These are phyloP conservation scores for Globisporangium irregulare DNA, from an alignment of 352 stramenopile genomes.

Conservation along the genomic window DNA sequence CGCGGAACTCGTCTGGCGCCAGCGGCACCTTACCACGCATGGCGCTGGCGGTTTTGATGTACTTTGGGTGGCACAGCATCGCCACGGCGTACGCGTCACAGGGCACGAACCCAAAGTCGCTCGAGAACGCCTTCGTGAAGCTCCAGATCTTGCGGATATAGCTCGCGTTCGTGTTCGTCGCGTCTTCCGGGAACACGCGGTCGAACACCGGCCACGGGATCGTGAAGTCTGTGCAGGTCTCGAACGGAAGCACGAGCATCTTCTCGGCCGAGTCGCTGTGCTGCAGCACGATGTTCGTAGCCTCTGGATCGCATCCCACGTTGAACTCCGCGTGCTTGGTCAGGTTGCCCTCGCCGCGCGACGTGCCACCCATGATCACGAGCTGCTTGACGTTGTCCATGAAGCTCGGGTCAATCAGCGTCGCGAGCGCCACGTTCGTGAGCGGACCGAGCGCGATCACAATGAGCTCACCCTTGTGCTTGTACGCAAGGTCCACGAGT, in stretches of 20 bases:
- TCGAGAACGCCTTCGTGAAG: slow-evolving; percentile 46
- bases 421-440: slow-evolving; percentile 77
- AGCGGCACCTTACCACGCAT: slow-evolving; percentile 60
- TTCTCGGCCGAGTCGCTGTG: slow-evolving; percentile 53
- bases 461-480: slow-evolving; percentile 65
- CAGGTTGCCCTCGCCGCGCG: slow-evolving; percentile 64
- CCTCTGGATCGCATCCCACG: slow-evolving; percentile 77
- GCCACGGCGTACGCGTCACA: slow-evolving; percentile 77
- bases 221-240: slow-evolving; percentile 55
- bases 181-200: slow-evolving; percentile 48
- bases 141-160: slow-evolving; percentile 69
- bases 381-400: slow-evolving; percentile 56
- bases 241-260: slow-evolving; percentile 65
- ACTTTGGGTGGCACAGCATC: slow-evolving; percentile 52
- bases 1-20: slow-evolving; percentile 47
- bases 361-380: slow-evolving; percentile 74
- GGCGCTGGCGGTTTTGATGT: slow-evolving; percentile 39
- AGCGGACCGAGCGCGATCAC: slow-evolving; percentile 71
- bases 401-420: slow-evolving; percentile 69
- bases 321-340: slow-evolving; percentile 78
- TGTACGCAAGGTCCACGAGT: slow-evolving; percentile 55
- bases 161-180: slow-evolving; percentile 26
- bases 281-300: slow-evolving; percentile 68
- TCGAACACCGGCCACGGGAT: slow-evolving; percentile 70
- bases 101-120: slow-evolving; percentile 48